Evolutionary conservation across 371 early-diverging fungal genomes (phyloP).

Genomic region (Smittium culicis): DNA sequence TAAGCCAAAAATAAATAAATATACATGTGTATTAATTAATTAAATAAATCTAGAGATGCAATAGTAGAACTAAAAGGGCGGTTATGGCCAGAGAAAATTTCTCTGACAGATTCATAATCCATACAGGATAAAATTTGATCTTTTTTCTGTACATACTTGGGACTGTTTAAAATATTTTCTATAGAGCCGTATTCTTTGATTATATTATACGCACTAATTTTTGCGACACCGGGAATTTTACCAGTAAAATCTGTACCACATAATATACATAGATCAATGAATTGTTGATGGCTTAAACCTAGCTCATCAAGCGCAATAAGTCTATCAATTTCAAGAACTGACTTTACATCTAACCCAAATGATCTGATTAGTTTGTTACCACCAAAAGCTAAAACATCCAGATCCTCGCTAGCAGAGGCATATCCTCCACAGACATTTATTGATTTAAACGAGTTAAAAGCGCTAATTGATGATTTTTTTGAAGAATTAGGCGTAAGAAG

Average conservation of each 20-base stretch:
- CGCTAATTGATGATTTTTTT: neutral
- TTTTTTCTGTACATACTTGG: neutral
- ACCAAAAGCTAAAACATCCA: constrained; percentile 31
- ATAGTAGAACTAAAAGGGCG: too few species aligned
- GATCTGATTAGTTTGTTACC: constrained; percentile 18
- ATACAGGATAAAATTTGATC: neutral
- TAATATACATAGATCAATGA: constrained; percentile 61
- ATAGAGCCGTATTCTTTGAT: constrained; percentile 45
- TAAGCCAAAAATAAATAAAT: too few species aligned
- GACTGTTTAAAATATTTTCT: constrained; percentile 37
- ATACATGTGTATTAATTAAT: too few species aligned
- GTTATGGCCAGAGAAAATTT: too few species aligned
- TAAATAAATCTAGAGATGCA: too few species aligned
- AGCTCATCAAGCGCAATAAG: constrained; percentile 36
- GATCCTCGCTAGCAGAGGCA: constrained; percentile 54
- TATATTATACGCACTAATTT: constrained; percentile 39
- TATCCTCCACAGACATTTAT: constrained; percentile 33
- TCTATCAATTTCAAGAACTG: constrained; percentile 35
- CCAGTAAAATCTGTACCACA: constrained; percentile 65
- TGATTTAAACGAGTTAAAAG: constrained; percentile 12
- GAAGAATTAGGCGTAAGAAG: neutral
- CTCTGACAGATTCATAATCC: neutral
- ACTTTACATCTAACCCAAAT: constrained; percentile 5
- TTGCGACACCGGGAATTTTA: constrained; percentile 49
- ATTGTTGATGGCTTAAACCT: constrained; percentile 37